Base-by-base conservation (phyloP, 2,329 filamentous ascomycete genomes). In the Westerdykella ornata region DNA sequence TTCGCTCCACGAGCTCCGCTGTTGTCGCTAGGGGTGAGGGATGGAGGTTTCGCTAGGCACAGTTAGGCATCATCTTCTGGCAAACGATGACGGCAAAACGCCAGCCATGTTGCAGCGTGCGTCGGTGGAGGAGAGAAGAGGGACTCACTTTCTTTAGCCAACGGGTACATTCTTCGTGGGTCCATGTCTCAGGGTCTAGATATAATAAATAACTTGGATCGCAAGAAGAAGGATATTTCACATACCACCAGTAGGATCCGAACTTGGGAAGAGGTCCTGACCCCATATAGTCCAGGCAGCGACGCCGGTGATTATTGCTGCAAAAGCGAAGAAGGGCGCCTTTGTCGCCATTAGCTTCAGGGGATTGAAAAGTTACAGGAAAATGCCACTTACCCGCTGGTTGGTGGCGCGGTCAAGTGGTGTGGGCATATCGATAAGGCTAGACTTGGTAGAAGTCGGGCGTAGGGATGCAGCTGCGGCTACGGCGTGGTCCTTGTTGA, bases 271-370 rank as follows among this genome's bases (percentile, higher is more conserved):
- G 57, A 96, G 77, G 48, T 90, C 87, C 39, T 79, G 76, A 42
- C 88, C 88, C 82, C 85, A 94, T 54, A 96, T 90, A 14, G 79
- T 77, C 83, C 85, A 95, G 32, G 79, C 80, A 13, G 88, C 84
- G 2, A 84, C 88, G 2, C 85, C 87, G 5, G 85, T 85, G 12
- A 96, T 77, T 39, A 94, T 75, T 8, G 85, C 86, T 4, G 84
- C 81, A 61, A 96, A 96, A 14, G 59, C 63, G 35, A 68, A 62
- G 46, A 68, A 66, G 12, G 65, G 61, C 8, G 51, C 52, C 61
- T 66, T 32, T 1, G 19, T 26, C 12, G 7, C 13, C 16, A n/a
- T 44, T 32, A 37, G 30, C 26, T 28, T 22, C 6, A 5, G 3
- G 3, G 17, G 2, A 29, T 52, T 5, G 4, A 14, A 32, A 15